These are phyloP conservation scores for Lactarius quietus DNA, from an alignment of 768 basidiomycete species.

Conservation along the genomic window DNA sequence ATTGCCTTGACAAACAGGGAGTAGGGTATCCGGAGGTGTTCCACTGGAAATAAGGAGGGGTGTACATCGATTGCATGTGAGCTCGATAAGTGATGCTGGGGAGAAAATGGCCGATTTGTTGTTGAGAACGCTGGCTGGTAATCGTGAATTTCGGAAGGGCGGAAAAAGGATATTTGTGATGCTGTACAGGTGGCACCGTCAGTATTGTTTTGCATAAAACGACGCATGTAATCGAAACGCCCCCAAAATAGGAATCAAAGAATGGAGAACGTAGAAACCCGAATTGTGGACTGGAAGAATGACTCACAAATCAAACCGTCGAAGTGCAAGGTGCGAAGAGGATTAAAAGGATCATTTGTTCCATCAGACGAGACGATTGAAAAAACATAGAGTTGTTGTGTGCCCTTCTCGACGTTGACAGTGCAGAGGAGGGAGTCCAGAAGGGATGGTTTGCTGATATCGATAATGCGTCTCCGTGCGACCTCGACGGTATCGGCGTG, in stretches of 20 bases:
- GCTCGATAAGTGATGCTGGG: constrained; percentile 26
- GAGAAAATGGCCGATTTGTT: constrained; percentile 41
- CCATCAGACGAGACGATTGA: constrained; percentile 40
- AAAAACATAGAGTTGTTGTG: constrained; percentile 58
- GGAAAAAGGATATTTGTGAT: constrained; percentile 42
- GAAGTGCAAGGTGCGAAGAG: constrained; percentile 41
- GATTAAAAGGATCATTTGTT: constrained; percentile 32
- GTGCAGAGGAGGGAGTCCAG: constrained; percentile 50
- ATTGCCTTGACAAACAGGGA: constrained; percentile 58
- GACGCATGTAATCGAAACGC: not conserved
- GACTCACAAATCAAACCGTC: constrained; percentile 53
- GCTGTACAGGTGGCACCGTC: constrained; percentile 33
- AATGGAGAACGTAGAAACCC: not conserved
- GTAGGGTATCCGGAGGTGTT: constrained; percentile 40
- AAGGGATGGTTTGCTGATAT: constrained; percentile 39
- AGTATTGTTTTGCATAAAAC: not conserved
- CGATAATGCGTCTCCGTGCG: constrained; percentile 49
- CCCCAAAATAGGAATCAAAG: not conserved
- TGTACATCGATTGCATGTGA: constrained; percentile 18
- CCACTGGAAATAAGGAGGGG: constrained; percentile 41
- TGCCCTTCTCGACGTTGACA: constrained; percentile 43
- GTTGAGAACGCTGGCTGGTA: constrained; percentile 44
- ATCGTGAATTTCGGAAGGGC: constrained; percentile 49
- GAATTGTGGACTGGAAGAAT: constrained; percentile 7
- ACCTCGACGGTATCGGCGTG: constrained; percentile 48